Conservation (phyloP, 2,329 filamentous ascomycete species). For the Exutisphaerella laricina region DNA sequence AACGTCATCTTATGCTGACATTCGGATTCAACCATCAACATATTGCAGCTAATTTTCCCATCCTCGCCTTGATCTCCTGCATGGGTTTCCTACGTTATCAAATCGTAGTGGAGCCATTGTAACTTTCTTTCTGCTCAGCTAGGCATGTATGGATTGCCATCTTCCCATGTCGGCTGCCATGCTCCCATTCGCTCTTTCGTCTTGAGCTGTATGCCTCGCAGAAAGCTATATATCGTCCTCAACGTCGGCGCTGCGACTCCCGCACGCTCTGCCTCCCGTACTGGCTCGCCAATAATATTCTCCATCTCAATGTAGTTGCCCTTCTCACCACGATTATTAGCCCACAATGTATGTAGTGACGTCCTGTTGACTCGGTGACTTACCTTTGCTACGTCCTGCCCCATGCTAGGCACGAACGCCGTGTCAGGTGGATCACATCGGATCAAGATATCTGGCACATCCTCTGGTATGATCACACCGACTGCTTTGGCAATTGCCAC, state of each 20-base stretch:
- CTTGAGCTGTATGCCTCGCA: constrained; percentile 47
- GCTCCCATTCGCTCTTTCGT: constrained; percentile 43
- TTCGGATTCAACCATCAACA: no score
- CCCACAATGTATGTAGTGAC: no score
- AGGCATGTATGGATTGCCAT: constrained; percentile 23
- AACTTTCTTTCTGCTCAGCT: no score
- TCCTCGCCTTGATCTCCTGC: no score
- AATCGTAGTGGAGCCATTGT: no score
- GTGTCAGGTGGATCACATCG: constrained; percentile 46
- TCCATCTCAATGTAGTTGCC: constrained; percentile 54
- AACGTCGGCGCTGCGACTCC: constrained; percentile 50
- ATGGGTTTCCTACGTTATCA: no score
- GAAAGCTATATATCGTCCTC: constrained; percentile 44
- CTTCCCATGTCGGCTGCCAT: constrained; percentile 21
- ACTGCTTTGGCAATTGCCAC: constrained; percentile 41
- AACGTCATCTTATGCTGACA: no score
- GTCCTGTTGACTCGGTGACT: no score
- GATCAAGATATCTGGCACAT: constrained; percentile 44
- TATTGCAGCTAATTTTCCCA: no score
- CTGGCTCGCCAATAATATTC: constrained; percentile 53
- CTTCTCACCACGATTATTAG: no score
- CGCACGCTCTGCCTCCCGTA: constrained; percentile 45
- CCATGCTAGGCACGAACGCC: constrained; percentile 51
- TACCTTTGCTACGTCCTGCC: constrained; percentile 48
- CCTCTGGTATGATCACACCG: constrained; percentile 42